Evolutionary conservation across 257 asterid genomes (phyloP).

Genomic region (Forsythia suspensa): DNA sequence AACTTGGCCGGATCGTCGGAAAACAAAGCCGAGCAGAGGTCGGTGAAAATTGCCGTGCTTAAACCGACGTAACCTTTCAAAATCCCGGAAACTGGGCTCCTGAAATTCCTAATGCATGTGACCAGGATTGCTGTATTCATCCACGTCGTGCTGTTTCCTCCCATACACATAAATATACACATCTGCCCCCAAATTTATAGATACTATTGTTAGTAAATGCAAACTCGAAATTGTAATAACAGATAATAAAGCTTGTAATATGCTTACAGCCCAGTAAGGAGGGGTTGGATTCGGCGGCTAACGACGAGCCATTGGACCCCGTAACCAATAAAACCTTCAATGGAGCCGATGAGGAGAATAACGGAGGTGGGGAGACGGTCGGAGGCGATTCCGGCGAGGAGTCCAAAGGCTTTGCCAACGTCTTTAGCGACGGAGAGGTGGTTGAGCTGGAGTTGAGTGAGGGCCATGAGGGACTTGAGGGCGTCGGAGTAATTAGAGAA

Average conservation of each 20-base stretch:
- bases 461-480: slow-evolving; percentile 75
- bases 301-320: slow-evolving; percentile 98
- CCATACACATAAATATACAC: slow-evolving; percentile 76
- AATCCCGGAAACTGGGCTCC: slow-evolving; percentile 68
- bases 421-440: slow-evolving; percentile 94
- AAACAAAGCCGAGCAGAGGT: slow-evolving; percentile 82
- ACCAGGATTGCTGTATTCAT: slow-evolving; percentile 37
- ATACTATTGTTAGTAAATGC: neutral
- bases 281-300: slow-evolving; percentile 76
- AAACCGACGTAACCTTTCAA: slow-evolving; percentile 89
- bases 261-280: slow-evolving; percentile 87
- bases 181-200: slow-evolving; percentile 45
- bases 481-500: slow-evolving; percentile 92
- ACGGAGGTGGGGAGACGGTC: slow-evolving; percentile 74
- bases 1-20: slow-evolving; percentile 79
- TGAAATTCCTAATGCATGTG: slow-evolving; percentile 34
- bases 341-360: slow-evolving; percentile 72
- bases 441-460: slow-evolving; percentile 88
- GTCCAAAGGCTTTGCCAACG: slow-evolving; percentile 90
- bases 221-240: neutral
- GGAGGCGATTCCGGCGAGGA: slow-evolving; percentile 90
- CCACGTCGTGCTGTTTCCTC: slow-evolving; percentile 43
- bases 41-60: slow-evolving; percentile 96
- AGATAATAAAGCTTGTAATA: neutral
- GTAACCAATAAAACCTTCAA: slow-evolving; percentile 87